Evolutionary conservation across 2,329 filamentous ascomycete genomes (phyloP), one percentile per base, ranked within the genome.

Genomic region (Ophiosphaerella korrae): DNA sequence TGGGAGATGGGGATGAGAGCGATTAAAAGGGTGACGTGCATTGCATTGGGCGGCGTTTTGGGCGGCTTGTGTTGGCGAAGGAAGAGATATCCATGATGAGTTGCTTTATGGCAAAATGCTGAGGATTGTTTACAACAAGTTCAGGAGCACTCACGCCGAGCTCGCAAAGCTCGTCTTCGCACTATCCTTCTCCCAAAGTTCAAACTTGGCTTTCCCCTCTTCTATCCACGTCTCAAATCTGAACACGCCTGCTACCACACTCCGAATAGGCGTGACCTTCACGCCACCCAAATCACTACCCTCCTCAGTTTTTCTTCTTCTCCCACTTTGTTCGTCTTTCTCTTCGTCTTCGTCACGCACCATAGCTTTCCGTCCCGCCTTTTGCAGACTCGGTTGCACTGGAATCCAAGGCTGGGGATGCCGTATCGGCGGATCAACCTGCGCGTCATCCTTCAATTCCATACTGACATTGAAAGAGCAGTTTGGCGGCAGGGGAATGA

Each of bases 401-500:
- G 84, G 83, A 48, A 87, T 80, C 84, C 84, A 87, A 6, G 78
- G 75, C 64, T 85, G 81, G 56, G 78, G 76, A 58, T 86, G 76
- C 34, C 69, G 71, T 26, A 79, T 60, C 1, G 79, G 78, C 26
- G 78, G 73, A 34, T 76, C 72, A 26, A 76, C 78, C 9, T 80
- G 73, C 0, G 78, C 79, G 35, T 85, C 79, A 18, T 88, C 83
- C 34, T 82, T 83, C 57, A 92, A 70, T 72, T 93, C 89, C 35
- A 93, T 81, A 0, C 86, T 87, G n/a, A 93, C 72, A 0, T 88
- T 90, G 70, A 89, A 93, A 0, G 87, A 88, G 70, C 88, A 91
- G 1, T 82, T 82, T 1, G 79, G 73, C 0, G 88, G 88, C 18
- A 92, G 68, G 0, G 79, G 72, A 0, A 72, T 75, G 55, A 90